Conservation (phyloP, 1,139 yeast genomes). For the Debaryomycetaceae sp. region DNA sequence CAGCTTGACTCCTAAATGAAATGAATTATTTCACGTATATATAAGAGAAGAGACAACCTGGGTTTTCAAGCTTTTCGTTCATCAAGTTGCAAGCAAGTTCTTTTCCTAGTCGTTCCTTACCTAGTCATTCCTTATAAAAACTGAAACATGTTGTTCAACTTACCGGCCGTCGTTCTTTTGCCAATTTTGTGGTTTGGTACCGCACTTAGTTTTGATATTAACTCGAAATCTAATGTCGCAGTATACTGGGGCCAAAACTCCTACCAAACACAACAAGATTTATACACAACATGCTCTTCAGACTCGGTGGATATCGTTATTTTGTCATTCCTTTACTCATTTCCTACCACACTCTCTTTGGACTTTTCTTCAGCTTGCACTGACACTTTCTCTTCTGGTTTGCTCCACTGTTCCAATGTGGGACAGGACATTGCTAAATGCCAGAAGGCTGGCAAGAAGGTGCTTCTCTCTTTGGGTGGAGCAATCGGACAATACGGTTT, state of each 20-base stretch:
- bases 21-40: no score
- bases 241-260: slow-evolving; percentile 90
- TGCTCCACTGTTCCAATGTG: slow-evolving; percentile 55
- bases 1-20: no score
- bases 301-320: slow-evolving; percentile 65
- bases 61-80: no score
- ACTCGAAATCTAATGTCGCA: slow-evolving; percentile 36
- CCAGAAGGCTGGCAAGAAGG: slow-evolving; percentile 68
- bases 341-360: slow-evolving; percentile 41
- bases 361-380: slow-evolving; percentile 69
- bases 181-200: background rate
- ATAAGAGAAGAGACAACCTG: no score
- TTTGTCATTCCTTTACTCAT: slow-evolving; percentile 60
- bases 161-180: background rate
- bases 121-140: background rate
- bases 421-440: slow-evolving; percentile 72
- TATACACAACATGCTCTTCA: slow-evolving; percentile 62
- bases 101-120: background rate
- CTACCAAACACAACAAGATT: slow-evolving; percentile 58
- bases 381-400: slow-evolving; percentile 48
- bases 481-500: slow-evolving; percentile 75
- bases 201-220: slow-evolving; percentile 6
- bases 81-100: no score
- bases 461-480: slow-evolving; percentile 79
- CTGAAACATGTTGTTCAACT: background rate